These are phyloP conservation scores for Ascochyta rabiei DNA, from an alignment of 2,329 filamentous ascomycete species.

Conservation along the genomic window DNA sequence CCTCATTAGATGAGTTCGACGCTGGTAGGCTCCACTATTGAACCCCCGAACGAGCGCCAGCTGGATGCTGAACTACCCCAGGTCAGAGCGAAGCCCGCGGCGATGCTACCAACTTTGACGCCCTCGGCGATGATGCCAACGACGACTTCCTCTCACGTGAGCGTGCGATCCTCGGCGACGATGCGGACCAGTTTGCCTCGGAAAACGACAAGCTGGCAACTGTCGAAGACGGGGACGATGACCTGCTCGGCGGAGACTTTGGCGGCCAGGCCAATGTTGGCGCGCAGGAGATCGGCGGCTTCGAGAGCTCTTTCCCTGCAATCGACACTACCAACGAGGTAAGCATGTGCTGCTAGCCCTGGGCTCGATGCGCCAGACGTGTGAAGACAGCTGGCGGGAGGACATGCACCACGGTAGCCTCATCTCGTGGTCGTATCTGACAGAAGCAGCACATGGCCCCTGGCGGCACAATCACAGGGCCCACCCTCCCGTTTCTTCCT, in stretches of 20 bases:
- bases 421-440: constrained; percentile 14
- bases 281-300: constrained; percentile 62
- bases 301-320: constrained; percentile 90
- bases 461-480: constrained; percentile 80
- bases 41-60: constrained; percentile 28
- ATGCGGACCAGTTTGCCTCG: constrained; percentile 87
- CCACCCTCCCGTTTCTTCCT: constrained; percentile 61
- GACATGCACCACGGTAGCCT: not conserved
- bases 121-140: constrained; percentile 64
- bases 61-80: constrained; percentile 46
- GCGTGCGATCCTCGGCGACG: constrained; percentile 87
- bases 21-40: constrained; percentile 50
- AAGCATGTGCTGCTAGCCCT: constrained; percentile 27
- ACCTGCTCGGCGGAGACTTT: constrained; percentile 69
- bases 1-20: constrained; percentile 60
- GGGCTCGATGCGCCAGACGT: constrained; percentile 1
- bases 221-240: constrained; percentile 69
- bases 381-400: constrained; percentile 8
- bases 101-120: constrained; percentile 52
- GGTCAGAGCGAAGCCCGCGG: constrained; percentile 71
- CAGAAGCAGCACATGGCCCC: constrained; percentile 68
- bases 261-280: constrained; percentile 50
- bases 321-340: constrained; percentile 78
- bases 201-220: constrained; percentile 71
- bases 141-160: constrained; percentile 92